Evolutionary conservation across 2,329 filamentous ascomycete genomes (phyloP).

Genomic region (Sclerotinia borealis): DNA sequence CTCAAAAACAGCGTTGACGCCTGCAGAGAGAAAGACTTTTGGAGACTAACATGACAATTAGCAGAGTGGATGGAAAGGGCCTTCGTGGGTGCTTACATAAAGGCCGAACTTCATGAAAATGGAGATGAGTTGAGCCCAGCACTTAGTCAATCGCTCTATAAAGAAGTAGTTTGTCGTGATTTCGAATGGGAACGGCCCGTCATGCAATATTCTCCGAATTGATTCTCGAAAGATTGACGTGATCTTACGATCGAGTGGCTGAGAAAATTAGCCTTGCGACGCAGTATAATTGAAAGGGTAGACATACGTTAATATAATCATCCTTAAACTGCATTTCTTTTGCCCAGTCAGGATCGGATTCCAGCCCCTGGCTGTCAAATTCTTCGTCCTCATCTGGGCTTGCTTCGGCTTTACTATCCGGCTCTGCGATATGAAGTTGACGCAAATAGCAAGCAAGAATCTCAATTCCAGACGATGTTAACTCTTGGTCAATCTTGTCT

Average conservation of each 20-base stretch:
- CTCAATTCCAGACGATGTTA: slow-evolving; percentile 2
- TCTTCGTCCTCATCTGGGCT: slow-evolving; percentile 21
- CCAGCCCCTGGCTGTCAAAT: slow-evolving; percentile 25
- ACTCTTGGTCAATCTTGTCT: slow-evolving; percentile 4
- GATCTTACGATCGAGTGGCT: slow-evolving; percentile 22
- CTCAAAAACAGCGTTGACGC: slow-evolving; percentile 27
- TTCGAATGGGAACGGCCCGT: background rate
- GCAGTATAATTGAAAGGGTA: background rate
- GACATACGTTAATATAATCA: slow-evolving; percentile 21
- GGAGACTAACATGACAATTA: slow-evolving; percentile 34
- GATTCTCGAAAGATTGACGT: slow-evolving; percentile 14
- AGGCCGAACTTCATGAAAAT: slow-evolving; percentile 20
- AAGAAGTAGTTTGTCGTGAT: background rate
- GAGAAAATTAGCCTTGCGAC: slow-evolving; percentile 13
- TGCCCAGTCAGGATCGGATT: slow-evolving; percentile 19
- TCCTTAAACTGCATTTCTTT: slow-evolving; percentile 21
- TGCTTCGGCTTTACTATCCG: slow-evolving; percentile 3
- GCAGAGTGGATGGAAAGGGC: slow-evolving; percentile 40
- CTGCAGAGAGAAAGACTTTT: slow-evolving; percentile 13
- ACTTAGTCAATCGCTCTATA: slow-evolving; percentile 13
- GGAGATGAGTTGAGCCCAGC: background rate
- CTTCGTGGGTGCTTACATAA: slow-evolving; percentile 15
- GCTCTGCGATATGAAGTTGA: background rate
- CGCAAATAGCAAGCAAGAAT: background rate
- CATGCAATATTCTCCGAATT: slow-evolving; percentile 16